These are phyloP conservation scores for Chrysosporium queenslandicum DNA, from an alignment of 2,329 filamentous ascomycete genomes.

Conservation along the genomic window DNA sequence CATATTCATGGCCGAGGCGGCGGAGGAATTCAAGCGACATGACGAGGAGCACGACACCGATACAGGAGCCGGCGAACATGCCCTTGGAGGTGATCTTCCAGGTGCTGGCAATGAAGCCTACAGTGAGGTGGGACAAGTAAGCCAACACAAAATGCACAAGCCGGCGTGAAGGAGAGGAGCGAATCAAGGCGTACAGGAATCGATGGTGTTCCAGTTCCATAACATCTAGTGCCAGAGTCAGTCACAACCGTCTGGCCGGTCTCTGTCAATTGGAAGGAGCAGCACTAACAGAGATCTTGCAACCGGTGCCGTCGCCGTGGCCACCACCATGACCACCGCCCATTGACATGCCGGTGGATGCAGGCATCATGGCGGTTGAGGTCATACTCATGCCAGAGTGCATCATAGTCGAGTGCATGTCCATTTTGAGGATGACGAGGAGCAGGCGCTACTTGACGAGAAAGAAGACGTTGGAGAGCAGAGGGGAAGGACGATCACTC, in stretches of 20 bases:
- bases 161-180: neutral
- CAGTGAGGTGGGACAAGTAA: neutral
- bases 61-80: slow-evolving; percentile 71
- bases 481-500: too few species aligned
- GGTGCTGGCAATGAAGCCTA: slow-evolving; percentile 55
- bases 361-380: slow-evolving; percentile 11
- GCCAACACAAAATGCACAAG: neutral
- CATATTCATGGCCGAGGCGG: slow-evolving; percentile 61
- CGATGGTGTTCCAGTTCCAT: slow-evolving; percentile 68
- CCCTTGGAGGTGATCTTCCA: slow-evolving; percentile 61
- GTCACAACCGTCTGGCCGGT: neutral
- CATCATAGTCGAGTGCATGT: slow-evolving; percentile 5
- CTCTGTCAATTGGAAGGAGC: neutral
- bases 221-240: slow-evolving; percentile 50
- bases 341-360: slow-evolving; percentile 14
- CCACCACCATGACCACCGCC: slow-evolving; percentile 7
- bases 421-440: too few species aligned
- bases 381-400: slow-evolving; percentile 13
- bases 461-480: too few species aligned
- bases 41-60: slow-evolving; percentile 66
- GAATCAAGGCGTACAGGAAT: slow-evolving; percentile 41
- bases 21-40: slow-evolving; percentile 63
- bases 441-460: too few species aligned
- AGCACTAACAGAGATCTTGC: slow-evolving; percentile 27
- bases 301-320: slow-evolving; percentile 17